Evolutionary conservation across 176 grass and related monocot genomes (phyloP).

Genomic region (Musa itinerans): DNA sequence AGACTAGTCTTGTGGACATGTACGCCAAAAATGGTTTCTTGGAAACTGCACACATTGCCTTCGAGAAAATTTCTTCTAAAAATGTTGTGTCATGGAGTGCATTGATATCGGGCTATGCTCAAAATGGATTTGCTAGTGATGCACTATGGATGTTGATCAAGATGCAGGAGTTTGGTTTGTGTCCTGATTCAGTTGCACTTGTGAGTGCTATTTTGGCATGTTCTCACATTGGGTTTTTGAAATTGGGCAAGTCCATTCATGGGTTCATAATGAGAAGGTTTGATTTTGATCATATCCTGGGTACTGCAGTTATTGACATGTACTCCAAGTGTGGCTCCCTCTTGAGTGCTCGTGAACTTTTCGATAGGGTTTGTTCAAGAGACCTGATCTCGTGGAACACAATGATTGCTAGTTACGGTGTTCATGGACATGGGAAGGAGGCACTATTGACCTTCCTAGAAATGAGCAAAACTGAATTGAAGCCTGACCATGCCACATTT

Average conservation of each 20-base stretch:
- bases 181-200: conserved; percentile 28
- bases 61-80: conserved; percentile 21
- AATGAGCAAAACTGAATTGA: conserved; percentile 25
- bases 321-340: conserved; percentile 63
- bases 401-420: conserved; percentile 43
- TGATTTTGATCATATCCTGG: conserved; percentile 23
- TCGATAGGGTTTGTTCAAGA: conserved; percentile 25
- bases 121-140: conserved; percentile 33
- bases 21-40: conserved; percentile 34
- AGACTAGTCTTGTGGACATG: conserved; percentile 51
- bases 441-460: conserved; percentile 39
- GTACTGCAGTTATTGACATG: conserved; percentile 46
- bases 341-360: conserved; percentile 30
- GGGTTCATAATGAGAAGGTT: conserved; percentile 37
- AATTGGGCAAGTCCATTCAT: conserved; percentile 52
- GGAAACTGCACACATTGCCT: conserved; percentile 26
- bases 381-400: conserved; percentile 61
- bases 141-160: conserved; percentile 37
- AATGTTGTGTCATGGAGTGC: conserved; percentile 43
- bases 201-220: conserved; percentile 40
- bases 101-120: conserved; percentile 34
- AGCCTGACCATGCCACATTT: conserved; percentile 46
- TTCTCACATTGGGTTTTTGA: conserved; percentile 37
- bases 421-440: conserved; percentile 41
- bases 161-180: conserved; percentile 27